These are phyloP conservation scores for Singerocomus rubriflavus DNA, from an alignment of 1,284 basidiomycete genomes.

Conservation along the genomic window DNA sequence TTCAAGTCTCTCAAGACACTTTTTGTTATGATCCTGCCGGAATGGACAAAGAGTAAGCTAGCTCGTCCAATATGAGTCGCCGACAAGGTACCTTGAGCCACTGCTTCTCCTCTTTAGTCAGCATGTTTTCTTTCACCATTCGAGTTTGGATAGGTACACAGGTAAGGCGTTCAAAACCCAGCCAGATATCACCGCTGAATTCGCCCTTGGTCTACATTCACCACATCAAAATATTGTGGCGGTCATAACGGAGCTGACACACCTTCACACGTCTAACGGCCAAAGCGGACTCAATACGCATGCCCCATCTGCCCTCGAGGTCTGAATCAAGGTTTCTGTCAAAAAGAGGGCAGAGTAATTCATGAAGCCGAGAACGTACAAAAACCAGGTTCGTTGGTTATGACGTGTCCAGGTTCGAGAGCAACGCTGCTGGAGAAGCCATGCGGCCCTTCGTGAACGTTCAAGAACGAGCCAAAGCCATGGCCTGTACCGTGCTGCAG, in stretches of 20 bases:
- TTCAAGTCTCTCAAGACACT: constrained; percentile 67
- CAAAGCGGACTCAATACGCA: constrained; percentile 86
- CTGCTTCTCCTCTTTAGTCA: constrained; percentile 81
- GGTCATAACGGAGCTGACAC: constrained; percentile 26
- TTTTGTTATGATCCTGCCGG: constrained; percentile 77
- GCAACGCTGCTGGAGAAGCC: constrained; percentile 65
- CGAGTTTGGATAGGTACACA: constrained; percentile 92
- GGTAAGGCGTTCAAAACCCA: constrained; percentile 86
- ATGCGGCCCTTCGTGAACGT: constrained; percentile 75
- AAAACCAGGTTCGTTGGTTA: constrained; percentile 86
- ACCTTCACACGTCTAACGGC: constrained; percentile 69
- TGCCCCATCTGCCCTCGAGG: constrained; percentile 80
- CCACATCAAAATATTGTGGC: constrained; percentile 9
- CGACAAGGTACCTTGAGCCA: constrained; percentile 75
- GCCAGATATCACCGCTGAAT: constrained; percentile 74
- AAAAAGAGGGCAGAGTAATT: constrained; percentile 17
- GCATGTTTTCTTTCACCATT: constrained; percentile 83
- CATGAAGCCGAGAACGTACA: constrained; percentile 47
- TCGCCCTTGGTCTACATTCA: constrained; percentile 58
- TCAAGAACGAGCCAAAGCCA: constrained; percentile 79
- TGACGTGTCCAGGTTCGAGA: constrained; percentile 79
- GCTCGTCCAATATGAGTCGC: neutral
- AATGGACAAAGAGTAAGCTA: constrained; percentile 5
- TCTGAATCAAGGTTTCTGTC: constrained; percentile 43
- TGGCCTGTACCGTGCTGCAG: constrained; percentile 80